Conservation (phyloP, 1,284 basidiomycete species). For the Ganoderma resinaceum region DNA sequence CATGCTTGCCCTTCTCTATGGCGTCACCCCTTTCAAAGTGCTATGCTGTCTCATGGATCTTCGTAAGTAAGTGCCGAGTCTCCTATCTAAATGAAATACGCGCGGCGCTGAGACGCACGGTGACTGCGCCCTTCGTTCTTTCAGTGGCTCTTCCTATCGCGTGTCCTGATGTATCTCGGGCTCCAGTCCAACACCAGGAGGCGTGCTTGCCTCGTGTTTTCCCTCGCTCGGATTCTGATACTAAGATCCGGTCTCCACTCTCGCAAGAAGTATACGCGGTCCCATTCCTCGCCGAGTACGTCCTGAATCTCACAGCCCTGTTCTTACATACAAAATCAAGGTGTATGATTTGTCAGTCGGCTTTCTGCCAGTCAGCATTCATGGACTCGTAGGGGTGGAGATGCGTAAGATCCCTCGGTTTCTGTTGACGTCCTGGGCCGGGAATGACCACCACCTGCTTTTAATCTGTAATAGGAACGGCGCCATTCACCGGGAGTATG, state of each 20-base stretch:
- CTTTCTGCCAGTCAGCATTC: slow-evolving; percentile 9
- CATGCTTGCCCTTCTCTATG: slow-evolving; percentile 11
- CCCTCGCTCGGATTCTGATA: slow-evolving; percentile 10
- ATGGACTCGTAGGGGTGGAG: slow-evolving; percentile 30
- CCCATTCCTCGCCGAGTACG: slow-evolving; percentile 36
- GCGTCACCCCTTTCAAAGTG: slow-evolving; percentile 22
- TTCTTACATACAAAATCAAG: neutral
- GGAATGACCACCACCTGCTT: slow-evolving; percentile 29
- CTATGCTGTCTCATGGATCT: slow-evolving; percentile 11
- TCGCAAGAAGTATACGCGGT: slow-evolving; percentile 32
- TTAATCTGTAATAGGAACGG: slow-evolving; percentile 25
- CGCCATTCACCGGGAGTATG: neutral
- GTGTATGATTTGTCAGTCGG: slow-evolving; percentile 11
- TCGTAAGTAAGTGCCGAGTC: slow-evolving; percentile 19
- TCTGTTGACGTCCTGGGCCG: slow-evolving; percentile 26
- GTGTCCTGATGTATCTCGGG: slow-evolving; percentile 35
- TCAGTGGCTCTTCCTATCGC: slow-evolving; percentile 33
- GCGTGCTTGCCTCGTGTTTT: slow-evolving; percentile 29
- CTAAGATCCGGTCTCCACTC: slow-evolving; percentile 20
- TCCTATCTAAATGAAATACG: slow-evolving; percentile 19
- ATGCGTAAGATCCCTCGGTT: slow-evolving; percentile 33
- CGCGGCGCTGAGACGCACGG: slow-evolving; percentile 13
- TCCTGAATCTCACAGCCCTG: slow-evolving; percentile 8
- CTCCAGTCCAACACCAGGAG: slow-evolving; percentile 36
- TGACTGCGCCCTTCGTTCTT: slow-evolving; percentile 20